A percentile compares a stretch with the other conserved stretches of the same genome.
These are phyloP conservation scores for Acrocalymma vagum DNA, from an alignment of 2,329 filamentous ascomycete species.

Conservation along the genomic window DNA sequence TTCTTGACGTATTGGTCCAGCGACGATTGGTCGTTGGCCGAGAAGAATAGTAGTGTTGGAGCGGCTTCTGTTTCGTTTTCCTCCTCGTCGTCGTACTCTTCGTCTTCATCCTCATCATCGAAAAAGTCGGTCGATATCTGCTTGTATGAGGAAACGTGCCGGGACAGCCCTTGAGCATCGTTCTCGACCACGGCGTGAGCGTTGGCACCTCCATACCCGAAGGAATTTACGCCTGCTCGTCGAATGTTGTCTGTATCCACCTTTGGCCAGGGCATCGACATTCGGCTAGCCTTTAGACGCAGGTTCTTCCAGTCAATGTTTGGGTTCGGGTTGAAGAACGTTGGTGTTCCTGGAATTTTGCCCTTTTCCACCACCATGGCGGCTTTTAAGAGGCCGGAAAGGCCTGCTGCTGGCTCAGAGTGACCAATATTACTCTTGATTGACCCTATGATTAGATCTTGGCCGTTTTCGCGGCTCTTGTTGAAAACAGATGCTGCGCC, in stretches of 20 bases:
- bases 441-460: conserved; percentile 14
- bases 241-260: background rate
- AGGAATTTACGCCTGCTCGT: conserved; percentile 29
- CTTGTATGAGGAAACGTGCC: conserved; percentile 6
- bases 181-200: conserved; percentile 32
- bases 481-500: conserved; percentile 17
- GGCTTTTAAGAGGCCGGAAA: conserved; percentile 45
- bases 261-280: conserved; percentile 23
- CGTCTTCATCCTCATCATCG: conserved; percentile 4
- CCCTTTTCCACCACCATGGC: conserved; percentile 47
- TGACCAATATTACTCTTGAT: conserved; percentile 51
- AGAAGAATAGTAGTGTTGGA: conserved; percentile 6
- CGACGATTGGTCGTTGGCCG: conserved; percentile 14
- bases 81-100: conserved; percentile 1
- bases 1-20: background rate
- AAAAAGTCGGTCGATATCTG: background rate
- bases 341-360: conserved; percentile 35
- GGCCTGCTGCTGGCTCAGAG: conserved; percentile 45
- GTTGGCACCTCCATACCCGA: conserved; percentile 35
- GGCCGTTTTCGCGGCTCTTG: background rate
- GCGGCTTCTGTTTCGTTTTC: conserved; percentile 2
- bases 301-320: conserved; percentile 11
- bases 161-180: background rate
- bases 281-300: background rate
- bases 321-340: conserved; percentile 14